Conservation (phyloP, 208 protist species). For the Wallacemonas sp. region DNA sequence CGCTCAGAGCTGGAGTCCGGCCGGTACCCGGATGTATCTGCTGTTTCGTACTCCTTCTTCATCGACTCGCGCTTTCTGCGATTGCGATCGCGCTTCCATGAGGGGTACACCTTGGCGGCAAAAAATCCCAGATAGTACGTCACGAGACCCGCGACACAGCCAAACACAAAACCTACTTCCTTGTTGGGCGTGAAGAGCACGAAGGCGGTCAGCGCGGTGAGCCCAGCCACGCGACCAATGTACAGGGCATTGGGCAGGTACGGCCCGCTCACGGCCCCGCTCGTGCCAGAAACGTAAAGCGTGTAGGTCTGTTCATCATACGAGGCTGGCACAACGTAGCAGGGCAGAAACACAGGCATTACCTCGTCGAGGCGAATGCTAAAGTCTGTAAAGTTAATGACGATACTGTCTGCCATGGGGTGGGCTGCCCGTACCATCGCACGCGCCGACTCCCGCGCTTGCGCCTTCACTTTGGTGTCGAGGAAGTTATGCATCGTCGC, state of each 20-base stretch:
- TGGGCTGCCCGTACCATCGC: constrained; percentile 63
- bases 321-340: constrained; percentile 75
- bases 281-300: constrained; percentile 72
- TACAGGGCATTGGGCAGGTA: constrained; percentile 80
- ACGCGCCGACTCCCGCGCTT: constrained; percentile 50
- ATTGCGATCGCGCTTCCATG: constrained; percentile 49
- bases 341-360: constrained; percentile 78
- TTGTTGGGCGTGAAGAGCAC: constrained; percentile 73
- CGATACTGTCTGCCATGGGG: constrained; percentile 49
- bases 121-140: constrained; percentile 82
- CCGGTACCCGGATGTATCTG: constrained; percentile 50
- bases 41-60: constrained; percentile 28
- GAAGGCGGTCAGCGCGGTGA: constrained; percentile 22
- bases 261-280: constrained; percentile 67
- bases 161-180: constrained; percentile 54
- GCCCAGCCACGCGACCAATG: constrained; percentile 42
- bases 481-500: constrained; percentile 60
- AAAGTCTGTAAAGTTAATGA: constrained; percentile 55
- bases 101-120: constrained; percentile 50
- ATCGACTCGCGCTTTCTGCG: constrained; percentile 43
- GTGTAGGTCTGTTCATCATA: constrained; percentile 82
- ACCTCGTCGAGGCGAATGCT: constrained; percentile 60
- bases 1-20: constrained; percentile 53
- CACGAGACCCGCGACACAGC: constrained; percentile 30
- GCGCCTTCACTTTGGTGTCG: constrained; percentile 43